A percentile compares a stretch with the other conserved stretches of the same genome.
Evolutionary conservation across 805 yeast species (phyloP).

Genomic region (Starmerella apis): DNA sequence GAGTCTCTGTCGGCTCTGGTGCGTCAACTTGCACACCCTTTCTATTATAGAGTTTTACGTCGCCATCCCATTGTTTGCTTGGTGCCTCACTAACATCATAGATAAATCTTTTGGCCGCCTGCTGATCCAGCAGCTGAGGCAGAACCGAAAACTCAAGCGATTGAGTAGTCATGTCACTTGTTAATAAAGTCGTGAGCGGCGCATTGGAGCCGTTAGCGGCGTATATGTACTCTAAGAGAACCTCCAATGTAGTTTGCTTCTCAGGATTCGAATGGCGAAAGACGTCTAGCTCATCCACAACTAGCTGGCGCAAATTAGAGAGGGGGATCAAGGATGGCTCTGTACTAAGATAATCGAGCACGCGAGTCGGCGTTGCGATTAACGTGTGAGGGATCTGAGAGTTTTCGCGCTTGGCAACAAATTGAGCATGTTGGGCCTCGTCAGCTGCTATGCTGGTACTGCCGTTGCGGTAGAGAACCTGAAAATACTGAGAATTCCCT

Average conservation of each 20-base stretch:
- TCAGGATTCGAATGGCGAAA: constrained; percentile 15
- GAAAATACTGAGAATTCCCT: background rate
- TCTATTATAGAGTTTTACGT: background rate
- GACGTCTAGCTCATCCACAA: constrained; percentile 28
- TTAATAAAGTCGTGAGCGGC: constrained; percentile 14
- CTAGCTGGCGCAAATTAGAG: constrained; percentile 22
- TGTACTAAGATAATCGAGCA: constrained; percentile 38
- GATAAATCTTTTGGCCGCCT: constrained; percentile 7
- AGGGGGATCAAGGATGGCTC: constrained; percentile 23
- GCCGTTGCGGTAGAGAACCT: constrained; percentile 26
- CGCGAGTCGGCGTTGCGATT: constrained; percentile 46
- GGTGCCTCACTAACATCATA: constrained; percentile 12
- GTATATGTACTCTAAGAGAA: constrained; percentile 19
- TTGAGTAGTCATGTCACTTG: constrained; percentile 3
- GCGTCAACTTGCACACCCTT: background rate
- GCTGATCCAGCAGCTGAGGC: constrained; percentile 7
- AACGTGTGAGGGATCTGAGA: constrained; percentile 32
- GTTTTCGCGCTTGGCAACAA: constrained; percentile 7
- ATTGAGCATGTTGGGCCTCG: constrained; percentile 24
- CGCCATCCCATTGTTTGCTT: constrained; percentile 7
- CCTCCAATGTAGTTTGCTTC: constrained; percentile 24
- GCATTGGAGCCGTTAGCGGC: background rate
- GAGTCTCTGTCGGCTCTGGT: background rate
- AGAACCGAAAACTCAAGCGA: constrained; percentile 10
- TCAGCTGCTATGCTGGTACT: constrained; percentile 15